phyloP scores from a whole-genome alignment of 192 early-diverging fungal genomes.

The Podila epigama region DNA sequence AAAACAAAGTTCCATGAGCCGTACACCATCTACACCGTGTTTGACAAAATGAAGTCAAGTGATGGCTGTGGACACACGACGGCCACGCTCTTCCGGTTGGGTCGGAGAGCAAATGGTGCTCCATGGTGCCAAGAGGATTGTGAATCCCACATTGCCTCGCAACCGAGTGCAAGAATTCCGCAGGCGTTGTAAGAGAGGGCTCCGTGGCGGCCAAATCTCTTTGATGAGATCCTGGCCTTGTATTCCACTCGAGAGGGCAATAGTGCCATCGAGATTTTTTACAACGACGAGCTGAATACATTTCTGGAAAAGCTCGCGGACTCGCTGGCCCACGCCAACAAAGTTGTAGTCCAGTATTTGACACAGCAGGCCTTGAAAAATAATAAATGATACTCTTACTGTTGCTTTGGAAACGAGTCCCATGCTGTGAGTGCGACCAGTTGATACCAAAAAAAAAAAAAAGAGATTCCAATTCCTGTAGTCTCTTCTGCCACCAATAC shows the following conservation, averaged over 20 bases:
- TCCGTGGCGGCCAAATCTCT: background rate
- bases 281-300: background rate
- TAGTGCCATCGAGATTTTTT: slow-evolving; percentile 1
- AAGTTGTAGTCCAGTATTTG: background rate
- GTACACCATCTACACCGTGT: slow-evolving; percentile 9
- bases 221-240: background rate
- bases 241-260: background rate
- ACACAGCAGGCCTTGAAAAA: background rate
- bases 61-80: background rate
- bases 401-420: too few relatives aligned
- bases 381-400: too few relatives aligned
- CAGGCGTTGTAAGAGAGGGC: slow-evolving; percentile 2
- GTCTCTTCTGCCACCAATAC: too few relatives aligned
- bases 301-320: slow-evolving; percentile 3
- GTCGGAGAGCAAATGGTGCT: slow-evolving; percentile 3
- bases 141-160: background rate
- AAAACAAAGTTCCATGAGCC: slow-evolving; percentile 5
- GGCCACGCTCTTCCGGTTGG: slow-evolving; percentile 3
- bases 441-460: too few relatives aligned
- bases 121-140: slow-evolving; percentile 2
- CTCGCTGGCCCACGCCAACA: background rate
- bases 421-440: too few relatives aligned
- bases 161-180: background rate
- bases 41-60: slow-evolving; percentile 10
- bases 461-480: too few relatives aligned